A percentile compares a stretch with the other conserved stretches of the same genome.
phyloP scores from a whole-genome alignment of 768 basidiomycete genomes.

The Naganishia onofrii region DNA sequence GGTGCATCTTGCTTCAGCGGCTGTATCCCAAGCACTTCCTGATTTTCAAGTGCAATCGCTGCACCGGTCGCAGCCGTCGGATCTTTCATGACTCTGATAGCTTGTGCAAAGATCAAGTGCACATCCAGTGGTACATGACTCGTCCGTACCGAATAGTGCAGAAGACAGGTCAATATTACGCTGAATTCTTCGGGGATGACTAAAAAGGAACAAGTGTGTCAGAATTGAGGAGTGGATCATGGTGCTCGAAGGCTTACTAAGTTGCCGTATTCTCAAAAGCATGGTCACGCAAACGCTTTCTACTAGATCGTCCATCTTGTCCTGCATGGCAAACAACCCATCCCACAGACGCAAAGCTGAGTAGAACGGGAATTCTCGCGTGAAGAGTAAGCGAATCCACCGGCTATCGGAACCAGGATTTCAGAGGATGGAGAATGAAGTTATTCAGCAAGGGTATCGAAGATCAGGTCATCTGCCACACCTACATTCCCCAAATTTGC shows the following conservation, averaged over 20 bases:
- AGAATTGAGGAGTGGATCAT: constrained; percentile 12
- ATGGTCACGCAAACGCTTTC: constrained; percentile 90
- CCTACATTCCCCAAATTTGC: constrained; percentile 93
- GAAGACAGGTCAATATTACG: constrained; percentile 72
- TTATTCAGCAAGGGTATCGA: not conserved
- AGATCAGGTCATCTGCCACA: constrained; percentile 24
- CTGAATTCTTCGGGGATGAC: constrained; percentile 86
- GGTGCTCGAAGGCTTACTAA: constrained; percentile 59
- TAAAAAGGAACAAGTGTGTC: constrained; percentile 47
- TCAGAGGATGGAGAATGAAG: constrained; percentile 14
- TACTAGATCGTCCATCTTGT: constrained; percentile 66
- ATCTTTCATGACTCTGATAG: constrained; percentile 70
- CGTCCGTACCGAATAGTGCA: constrained; percentile 75
- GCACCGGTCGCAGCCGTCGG: constrained; percentile 72
- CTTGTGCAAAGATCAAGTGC: constrained; percentile 75
- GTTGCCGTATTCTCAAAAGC: constrained; percentile 88
- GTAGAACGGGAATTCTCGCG: constrained; percentile 78
- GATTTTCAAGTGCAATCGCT: constrained; percentile 77
- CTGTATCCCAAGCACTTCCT: constrained; percentile 70
- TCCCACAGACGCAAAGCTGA: constrained; percentile 93
- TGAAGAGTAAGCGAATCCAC: constrained; percentile 89
- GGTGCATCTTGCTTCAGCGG: constrained; percentile 26
- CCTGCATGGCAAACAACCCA: constrained; percentile 83
- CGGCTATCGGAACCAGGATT: constrained; percentile 59
- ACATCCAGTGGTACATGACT: constrained; percentile 41